Base-by-base conservation (phyloP, 768 basidiomycete species). In the Trametes cubensis region DNA sequence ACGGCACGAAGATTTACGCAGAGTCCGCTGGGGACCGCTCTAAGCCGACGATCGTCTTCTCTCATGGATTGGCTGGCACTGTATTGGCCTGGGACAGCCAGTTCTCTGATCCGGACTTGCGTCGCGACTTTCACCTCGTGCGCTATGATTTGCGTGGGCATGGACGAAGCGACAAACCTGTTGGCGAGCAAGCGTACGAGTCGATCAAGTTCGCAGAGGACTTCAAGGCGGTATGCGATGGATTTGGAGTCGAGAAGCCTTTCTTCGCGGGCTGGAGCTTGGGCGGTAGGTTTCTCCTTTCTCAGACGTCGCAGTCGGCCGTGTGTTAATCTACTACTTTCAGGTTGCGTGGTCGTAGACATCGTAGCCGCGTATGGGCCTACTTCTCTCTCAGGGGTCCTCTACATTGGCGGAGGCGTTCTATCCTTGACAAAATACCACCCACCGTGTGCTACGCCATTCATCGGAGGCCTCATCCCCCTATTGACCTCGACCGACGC, bases 1-100 rank as follows among this genome's bases (percentile, higher is more conserved):
- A 80, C 60, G 79, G 78, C 18, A 77, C 75, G 0, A 62, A 54
- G 30, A 74, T 81, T 25, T 78, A 71, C 45, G 78, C 77, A 2
- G 72, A 76, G 47, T 74, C 78, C 0, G 66, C 69, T 15, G 79
- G 79, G 6, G 62, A 78, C 59, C 71, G 71, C 3, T 57, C 61
- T 10, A 77, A 76, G 45, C 75, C 71, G 15, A 68, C 73, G 44
- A 58, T 81, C 18, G 74, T 80, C 38, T 79, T 80, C 62, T 66
- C 78, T n/a, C 79, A 78, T 63, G 79, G 79, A 1, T 67, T 81
- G 51, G 66, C 69, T 5, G 67, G 75, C 60, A 73, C 72, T 21
- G 68, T 70, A 2, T 48, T 66, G 17, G 73, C 72, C 4, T 80
- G 76, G 64, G 78, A 78, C 41, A 70, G 70, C 39, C 69, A 79